These are phyloP conservation scores for Rhizomucor pusillus DNA, from an alignment of 371 early-diverging fungal genomes.

Conservation along the genomic window DNA sequence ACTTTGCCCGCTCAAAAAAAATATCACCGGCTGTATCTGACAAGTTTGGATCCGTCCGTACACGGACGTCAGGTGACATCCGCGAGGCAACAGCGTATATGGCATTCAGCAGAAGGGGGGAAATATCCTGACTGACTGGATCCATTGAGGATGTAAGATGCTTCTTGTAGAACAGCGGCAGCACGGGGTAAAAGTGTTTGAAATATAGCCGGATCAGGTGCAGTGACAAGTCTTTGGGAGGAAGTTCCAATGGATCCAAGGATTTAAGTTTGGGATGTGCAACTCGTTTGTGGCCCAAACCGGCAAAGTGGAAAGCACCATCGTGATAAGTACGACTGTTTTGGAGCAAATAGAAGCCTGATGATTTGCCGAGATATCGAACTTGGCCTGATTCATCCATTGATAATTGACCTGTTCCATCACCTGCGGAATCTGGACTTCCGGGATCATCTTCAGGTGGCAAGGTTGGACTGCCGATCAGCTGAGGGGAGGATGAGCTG, in stretches of 20 bases:
- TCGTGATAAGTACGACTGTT: constrained; percentile 45
- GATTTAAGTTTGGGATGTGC: constrained; percentile 4
- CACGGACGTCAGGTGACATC: constrained; percentile 34
- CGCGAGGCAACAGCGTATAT: constrained; percentile 51
- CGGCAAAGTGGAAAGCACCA: constrained; percentile 39
- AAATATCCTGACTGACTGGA: constrained; percentile 16
- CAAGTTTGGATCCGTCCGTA: constrained; percentile 26
- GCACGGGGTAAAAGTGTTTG: constrained; percentile 48
- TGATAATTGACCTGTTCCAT: constrained; percentile 34
- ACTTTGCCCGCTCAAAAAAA: constrained; percentile 48
- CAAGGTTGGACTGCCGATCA: constrained; percentile 9
- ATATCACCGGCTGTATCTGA: constrained; percentile 40
- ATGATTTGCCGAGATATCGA: constrained; percentile 46
- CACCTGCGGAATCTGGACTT: constrained; percentile 25
- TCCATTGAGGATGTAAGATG: constrained; percentile 16
- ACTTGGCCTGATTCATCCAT: constrained; percentile 51
- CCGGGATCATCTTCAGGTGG: constrained; percentile 2
- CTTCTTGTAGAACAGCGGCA: constrained; percentile 52
- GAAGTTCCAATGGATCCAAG: constrained; percentile 32
- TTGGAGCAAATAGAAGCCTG: constrained; percentile 43
- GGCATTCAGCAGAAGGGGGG: constrained; percentile 49
- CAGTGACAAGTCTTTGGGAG: constrained; percentile 52
- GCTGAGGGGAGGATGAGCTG: background rate
- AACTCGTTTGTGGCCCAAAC: constrained; percentile 22
- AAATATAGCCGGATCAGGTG: constrained; percentile 55